A percentile compares a stretch with the other conserved stretches of the same genome.
phyloP scores from a whole-genome alignment of 2,329 filamentous ascomycete genomes.

The Talaromyces funiculosus region DNA sequence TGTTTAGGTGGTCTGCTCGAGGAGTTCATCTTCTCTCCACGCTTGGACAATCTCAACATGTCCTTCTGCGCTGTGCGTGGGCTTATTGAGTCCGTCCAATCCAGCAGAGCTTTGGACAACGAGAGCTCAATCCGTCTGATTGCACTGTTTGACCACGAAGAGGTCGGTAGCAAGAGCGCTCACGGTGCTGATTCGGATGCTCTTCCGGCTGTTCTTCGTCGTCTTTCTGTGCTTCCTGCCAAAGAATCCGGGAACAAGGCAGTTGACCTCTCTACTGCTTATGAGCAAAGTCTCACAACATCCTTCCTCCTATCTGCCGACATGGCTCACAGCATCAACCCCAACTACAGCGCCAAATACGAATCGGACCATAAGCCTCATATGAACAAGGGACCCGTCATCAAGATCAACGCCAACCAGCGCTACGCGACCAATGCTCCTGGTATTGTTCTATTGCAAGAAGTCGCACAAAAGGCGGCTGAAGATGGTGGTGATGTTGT shows the following conservation, averaged over 20 bases:
- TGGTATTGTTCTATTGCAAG: slow-evolving; percentile 86
- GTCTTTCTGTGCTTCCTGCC: slow-evolving; percentile 72
- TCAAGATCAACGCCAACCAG: slow-evolving; percentile 98
- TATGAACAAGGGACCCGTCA: slow-evolving; percentile 94
- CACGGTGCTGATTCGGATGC: slow-evolving; percentile 93
- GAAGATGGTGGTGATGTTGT: slow-evolving; percentile 59
- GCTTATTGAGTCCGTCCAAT: slow-evolving; percentile 70
- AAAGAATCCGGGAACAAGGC: slow-evolving; percentile 52
- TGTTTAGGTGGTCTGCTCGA: slow-evolving; percentile 84
- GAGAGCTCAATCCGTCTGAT: slow-evolving; percentile 84
- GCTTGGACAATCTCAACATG: slow-evolving; percentile 93
- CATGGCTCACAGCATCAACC: slow-evolving; percentile 95
- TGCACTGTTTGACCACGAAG: slow-evolving; percentile 94
- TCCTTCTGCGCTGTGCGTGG: slow-evolving; percentile 87
- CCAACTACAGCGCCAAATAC: slow-evolving; percentile 90
- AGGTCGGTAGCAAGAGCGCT: slow-evolving; percentile 86
- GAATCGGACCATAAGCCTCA: slow-evolving; percentile 84
- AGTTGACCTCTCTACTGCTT: slow-evolving; percentile 67
- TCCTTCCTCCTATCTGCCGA: slow-evolving; percentile 95
- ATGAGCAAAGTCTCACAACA: slow-evolving; percentile 83
- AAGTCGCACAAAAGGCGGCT: slow-evolving; percentile 63
- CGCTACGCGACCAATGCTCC: slow-evolving; percentile 95
- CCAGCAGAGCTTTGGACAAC: slow-evolving; percentile 60
- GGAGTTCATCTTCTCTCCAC: slow-evolving; percentile 93
- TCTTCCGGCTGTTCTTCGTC: slow-evolving; percentile 77